These are phyloP conservation scores for Penicillium fuscoglaucum DNA, from an alignment of 2,329 filamentous ascomycete genomes.

Conservation along the genomic window DNA sequence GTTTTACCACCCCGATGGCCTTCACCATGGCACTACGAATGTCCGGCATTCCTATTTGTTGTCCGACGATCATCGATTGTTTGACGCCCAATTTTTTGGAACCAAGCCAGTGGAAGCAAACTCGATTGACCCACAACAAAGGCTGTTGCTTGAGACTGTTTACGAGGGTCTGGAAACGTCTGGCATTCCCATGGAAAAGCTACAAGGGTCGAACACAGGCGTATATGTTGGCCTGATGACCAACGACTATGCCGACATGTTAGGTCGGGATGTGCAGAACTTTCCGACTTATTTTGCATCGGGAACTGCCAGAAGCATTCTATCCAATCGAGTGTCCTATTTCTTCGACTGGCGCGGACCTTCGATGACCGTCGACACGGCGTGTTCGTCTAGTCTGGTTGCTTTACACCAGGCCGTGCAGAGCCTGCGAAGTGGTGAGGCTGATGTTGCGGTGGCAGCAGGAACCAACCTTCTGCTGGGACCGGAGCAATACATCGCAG, in stretches of 20 bases:
- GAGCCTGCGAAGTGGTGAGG: slow-evolving; percentile 32
- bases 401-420: slow-evolving; percentile 39
- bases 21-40: slow-evolving; percentile 30
- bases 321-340: slow-evolving; percentile 44
- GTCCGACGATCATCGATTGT: slow-evolving; percentile 25
- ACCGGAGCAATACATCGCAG: slow-evolving; percentile 35
- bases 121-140: slow-evolving; percentile 32
- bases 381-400: slow-evolving; percentile 47
- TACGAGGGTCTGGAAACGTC: slow-evolving; percentile 29
- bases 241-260: slow-evolving; percentile 28
- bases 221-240: slow-evolving; percentile 32
- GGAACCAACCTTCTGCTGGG: slow-evolving; percentile 32
- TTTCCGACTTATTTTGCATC: slow-evolving; percentile 31
- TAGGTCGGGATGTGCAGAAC: slow-evolving; percentile 24
- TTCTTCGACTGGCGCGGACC: slow-evolving; percentile 41
- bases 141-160: slow-evolving; percentile 29
- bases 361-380: slow-evolving; percentile 49
- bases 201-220: slow-evolving; percentile 29
- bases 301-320: slow-evolving; percentile 39
- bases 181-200: slow-evolving; percentile 24
- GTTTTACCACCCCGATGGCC: slow-evolving; percentile 27
- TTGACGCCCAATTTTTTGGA: slow-evolving; percentile 31
- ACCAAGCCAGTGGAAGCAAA: slow-evolving; percentile 33
- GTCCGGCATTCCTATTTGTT: slow-evolving; percentile 29
- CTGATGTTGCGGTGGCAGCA: slow-evolving; percentile 24